A percentile compares a stretch with the other conserved stretches of the same genome.
phyloP scores from a whole-genome alignment of 495 filamentous ascomycete species.

The Tuber aestivum region DNA sequence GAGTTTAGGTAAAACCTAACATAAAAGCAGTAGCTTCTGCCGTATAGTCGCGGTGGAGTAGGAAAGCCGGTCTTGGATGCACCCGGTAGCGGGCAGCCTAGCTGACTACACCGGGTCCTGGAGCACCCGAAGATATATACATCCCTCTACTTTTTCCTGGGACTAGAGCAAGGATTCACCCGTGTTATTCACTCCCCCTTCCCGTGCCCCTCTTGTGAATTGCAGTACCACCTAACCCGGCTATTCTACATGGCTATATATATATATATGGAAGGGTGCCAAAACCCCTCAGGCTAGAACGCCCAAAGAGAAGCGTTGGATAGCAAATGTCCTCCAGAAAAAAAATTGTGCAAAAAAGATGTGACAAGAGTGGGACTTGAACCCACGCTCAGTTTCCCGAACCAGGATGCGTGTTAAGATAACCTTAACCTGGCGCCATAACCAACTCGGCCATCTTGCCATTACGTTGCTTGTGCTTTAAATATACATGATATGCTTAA shows the following conservation, averaged over 20 bases:
- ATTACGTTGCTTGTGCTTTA: background rate
- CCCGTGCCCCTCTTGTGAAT: background rate
- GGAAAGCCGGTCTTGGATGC: background rate
- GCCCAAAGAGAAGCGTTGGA: background rate
- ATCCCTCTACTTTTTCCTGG: background rate
- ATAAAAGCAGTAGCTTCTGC: background rate
- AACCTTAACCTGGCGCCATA: constrained; percentile 38
- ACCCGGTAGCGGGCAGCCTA: background rate
- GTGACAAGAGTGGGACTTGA: constrained; percentile 38
- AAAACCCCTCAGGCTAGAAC: background rate
- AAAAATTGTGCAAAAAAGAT: constrained; percentile 14
- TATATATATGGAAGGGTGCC: background rate
- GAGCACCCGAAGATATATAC: background rate
- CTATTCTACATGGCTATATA: no score
- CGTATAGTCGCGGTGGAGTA: background rate
- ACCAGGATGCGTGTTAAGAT: constrained; percentile 33
- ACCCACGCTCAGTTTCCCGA: constrained; percentile 33
- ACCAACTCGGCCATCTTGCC: constrained; percentile 40
- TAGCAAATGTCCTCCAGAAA: background rate
- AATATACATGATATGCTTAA: background rate
- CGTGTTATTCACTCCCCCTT: background rate
- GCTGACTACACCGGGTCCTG: background rate
- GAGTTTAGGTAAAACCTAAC: background rate
- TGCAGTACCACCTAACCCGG: background rate
- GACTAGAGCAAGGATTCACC: background rate